phyloP scores from a whole-genome alignment of 2,329 filamentous ascomycete species.

The Zasmidium citrigriseum region DNA sequence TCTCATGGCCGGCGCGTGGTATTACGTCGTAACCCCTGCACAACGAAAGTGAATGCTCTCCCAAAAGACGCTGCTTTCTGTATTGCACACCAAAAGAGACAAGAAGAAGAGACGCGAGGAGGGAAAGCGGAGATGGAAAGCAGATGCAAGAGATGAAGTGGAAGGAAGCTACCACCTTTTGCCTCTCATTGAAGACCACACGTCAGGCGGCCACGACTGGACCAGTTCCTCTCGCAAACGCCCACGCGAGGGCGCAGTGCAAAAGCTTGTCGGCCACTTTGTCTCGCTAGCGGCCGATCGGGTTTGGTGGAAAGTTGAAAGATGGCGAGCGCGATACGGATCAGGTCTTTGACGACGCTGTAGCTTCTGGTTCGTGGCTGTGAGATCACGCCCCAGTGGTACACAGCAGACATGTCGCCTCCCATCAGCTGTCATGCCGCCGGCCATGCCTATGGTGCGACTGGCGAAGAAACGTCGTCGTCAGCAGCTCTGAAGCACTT shows the following conservation, averaged over 20 bases:
- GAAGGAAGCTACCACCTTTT: background rate
- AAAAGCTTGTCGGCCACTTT: background rate
- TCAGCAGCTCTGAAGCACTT: background rate
- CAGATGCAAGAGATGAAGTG: background rate
- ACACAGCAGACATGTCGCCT: background rate
- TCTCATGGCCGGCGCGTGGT: slow-evolving; percentile 11
- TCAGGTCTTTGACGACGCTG: background rate
- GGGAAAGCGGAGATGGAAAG: background rate
- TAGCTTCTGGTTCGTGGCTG: background rate
- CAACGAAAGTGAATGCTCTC: background rate
- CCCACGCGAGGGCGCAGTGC: background rate
- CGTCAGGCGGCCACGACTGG: background rate
- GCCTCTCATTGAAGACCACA: background rate
- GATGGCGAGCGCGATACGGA: background rate
- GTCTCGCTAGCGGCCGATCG: background rate
- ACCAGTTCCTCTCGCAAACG: background rate
- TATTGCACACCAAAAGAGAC: background rate
- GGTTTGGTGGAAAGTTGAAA: background rate
- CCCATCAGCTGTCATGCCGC: background rate
- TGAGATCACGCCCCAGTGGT: background rate
- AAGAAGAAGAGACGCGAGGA: background rate
- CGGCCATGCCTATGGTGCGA: background rate
- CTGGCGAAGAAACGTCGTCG: background rate
- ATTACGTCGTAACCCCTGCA: background rate
- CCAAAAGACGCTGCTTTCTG: background rate